phyloP scores from a whole-genome alignment of 257 asterid species.

The Anisodus acutangulus region DNA sequence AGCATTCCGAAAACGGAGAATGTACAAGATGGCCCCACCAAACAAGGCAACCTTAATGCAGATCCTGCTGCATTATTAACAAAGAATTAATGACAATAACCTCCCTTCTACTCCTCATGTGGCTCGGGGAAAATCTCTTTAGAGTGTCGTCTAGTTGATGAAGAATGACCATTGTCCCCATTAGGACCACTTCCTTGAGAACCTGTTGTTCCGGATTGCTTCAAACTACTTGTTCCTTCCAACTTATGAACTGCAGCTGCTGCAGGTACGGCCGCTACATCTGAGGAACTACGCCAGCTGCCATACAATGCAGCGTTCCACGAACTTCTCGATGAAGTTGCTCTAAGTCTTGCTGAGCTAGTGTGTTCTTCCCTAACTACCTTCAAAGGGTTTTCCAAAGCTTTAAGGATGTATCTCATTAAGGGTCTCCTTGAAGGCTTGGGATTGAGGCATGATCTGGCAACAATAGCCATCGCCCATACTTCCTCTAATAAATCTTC shows the following conservation, averaged over 20 bases:
- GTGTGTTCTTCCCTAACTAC: constrained; percentile 85
- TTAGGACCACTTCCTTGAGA: constrained; percentile 70
- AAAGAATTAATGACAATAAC: constrained; percentile 54
- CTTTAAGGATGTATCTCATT: constrained; percentile 88
- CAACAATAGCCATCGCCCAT: constrained; percentile 98
- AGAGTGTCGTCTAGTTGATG: constrained; percentile 66
- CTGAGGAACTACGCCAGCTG: constrained; percentile 90
- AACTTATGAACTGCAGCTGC: constrained; percentile 43
- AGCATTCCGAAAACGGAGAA: constrained; percentile 36
- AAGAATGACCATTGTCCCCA: constrained; percentile 58
- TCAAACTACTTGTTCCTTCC: constrained; percentile 66
- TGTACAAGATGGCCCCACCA: constrained; percentile 37
- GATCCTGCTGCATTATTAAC: constrained; percentile 43
- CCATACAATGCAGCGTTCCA: constrained; percentile 88
- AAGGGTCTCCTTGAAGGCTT: constrained; percentile 86
- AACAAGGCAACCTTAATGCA: constrained; percentile 38
- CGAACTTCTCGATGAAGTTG: constrained; percentile 86
- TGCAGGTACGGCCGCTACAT: constrained; percentile 50
- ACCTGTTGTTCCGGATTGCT: constrained; percentile 64
- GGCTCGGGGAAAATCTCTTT: constrained; percentile 89
- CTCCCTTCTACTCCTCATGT: constrained; percentile 41
- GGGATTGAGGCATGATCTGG: constrained; percentile 92
- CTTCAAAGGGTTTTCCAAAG: constrained; percentile 85
- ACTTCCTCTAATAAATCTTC: constrained; percentile 97
- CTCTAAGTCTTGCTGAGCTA: constrained; percentile 78